Percentiles rank a stretch among this genome's conserved stretches.
phyloP scores from a whole-genome alignment of 106 monocot species.

The Dactylorhiza incarnata region DNA sequence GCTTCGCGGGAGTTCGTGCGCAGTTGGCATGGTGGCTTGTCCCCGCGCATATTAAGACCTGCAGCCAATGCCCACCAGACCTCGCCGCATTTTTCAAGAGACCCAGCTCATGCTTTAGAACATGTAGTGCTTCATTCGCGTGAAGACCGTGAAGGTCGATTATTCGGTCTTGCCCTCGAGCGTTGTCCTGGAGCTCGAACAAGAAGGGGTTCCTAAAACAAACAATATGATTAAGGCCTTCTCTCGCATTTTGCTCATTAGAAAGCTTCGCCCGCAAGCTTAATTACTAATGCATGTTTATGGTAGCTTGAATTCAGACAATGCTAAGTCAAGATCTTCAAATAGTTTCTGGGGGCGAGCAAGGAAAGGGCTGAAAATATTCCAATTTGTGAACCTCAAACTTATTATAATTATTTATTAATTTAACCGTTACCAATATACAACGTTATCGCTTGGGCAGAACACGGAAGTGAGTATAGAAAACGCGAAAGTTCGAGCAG shows the following conservation, averaged over 20 bases:
- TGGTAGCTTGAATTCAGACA: too few species aligned
- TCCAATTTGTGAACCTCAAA: too few species aligned
- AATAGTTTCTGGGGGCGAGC: too few species aligned
- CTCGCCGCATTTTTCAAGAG: conserved; percentile 31
- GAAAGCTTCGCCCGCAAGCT: background rate
- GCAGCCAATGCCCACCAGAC: conserved; percentile 31
- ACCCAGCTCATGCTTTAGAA: conserved; percentile 41
- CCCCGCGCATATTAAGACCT: conserved; percentile 35
- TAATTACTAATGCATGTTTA: background rate
- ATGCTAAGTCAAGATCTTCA: too few species aligned
- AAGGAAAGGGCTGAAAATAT: too few species aligned
- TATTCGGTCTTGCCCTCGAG: conserved; percentile 21
- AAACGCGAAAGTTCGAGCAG: too few species aligned
- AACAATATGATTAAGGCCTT: background rate
- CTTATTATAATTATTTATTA: too few species aligned
- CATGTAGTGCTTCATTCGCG: conserved; percentile 46
- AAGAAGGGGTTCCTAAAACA: conserved; percentile 27
- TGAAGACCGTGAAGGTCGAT: conserved; percentile 62
- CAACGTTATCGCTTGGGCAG: too few species aligned
- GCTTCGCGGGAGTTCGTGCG: conserved; percentile 26
- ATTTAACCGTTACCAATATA: too few species aligned
- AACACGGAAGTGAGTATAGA: too few species aligned
- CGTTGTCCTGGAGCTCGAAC: conserved; percentile 13
- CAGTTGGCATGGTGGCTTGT: conserved; percentile 37
- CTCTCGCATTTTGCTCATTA: too few species aligned